Conservation (phyloP, 2,329 filamentous ascomycete species). For the Talaromyces funiculosus region DNA sequence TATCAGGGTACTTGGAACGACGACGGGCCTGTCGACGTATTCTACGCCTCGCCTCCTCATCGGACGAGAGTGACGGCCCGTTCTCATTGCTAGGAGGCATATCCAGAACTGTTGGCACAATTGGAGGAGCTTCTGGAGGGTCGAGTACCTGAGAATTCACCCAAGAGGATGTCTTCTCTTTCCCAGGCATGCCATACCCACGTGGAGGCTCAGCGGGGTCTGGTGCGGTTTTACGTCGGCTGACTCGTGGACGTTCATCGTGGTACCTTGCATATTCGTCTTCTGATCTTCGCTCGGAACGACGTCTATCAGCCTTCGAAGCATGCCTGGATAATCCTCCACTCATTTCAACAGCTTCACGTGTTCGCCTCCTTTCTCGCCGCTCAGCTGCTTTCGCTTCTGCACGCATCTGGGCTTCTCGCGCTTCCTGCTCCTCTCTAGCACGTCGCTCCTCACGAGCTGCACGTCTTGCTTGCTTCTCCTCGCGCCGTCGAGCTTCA, state of each 20-base stretch:
- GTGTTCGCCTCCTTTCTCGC: conserved; percentile 35
- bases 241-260: conserved; percentile 28
- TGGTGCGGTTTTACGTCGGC: conserved; percentile 30
- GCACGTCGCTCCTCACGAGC: conserved; percentile 30
- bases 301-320: conserved; percentile 28
- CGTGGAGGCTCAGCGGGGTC: conserved; percentile 23
- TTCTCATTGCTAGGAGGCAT: conserved; percentile 26
- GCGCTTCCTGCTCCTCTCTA: conserved; percentile 24
- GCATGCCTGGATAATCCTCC: conserved; percentile 20
- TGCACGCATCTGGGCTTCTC: conserved; percentile 26
- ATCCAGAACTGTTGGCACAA: conserved; percentile 44
- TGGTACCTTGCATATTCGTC: conserved; percentile 21
- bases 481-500: conserved; percentile 28
- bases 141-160: conserved; percentile 44
- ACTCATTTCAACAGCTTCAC: conserved; percentile 28
- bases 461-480: conserved; percentile 29
- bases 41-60: conserved; percentile 37
- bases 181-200: conserved; percentile 30
- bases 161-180: conserved; percentile 48
- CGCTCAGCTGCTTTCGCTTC: conserved; percentile 36
- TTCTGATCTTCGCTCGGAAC: conserved; percentile 26
- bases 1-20: conserved; percentile 36
- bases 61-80: conserved; percentile 35
- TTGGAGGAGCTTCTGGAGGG: conserved; percentile 43
- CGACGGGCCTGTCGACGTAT: conserved; percentile 35